These are phyloP conservation scores for Cetradonia linearis DNA, from an alignment of 495 filamentous ascomycete genomes.

Conservation along the genomic window DNA sequence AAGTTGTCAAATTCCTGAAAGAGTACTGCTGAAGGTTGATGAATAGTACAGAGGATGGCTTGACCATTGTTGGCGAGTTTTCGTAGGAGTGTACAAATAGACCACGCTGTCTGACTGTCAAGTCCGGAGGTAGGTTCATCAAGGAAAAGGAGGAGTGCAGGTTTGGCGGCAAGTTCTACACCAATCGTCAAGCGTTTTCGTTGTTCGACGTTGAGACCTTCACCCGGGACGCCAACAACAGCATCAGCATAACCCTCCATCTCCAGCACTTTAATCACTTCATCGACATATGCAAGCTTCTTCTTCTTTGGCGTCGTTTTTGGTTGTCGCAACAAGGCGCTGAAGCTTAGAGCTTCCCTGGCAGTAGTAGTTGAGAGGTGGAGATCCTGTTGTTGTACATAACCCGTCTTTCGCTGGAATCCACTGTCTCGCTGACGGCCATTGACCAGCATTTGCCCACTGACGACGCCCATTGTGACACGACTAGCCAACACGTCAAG, in stretches of 20 bases:
- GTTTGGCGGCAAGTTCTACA: constrained; percentile 85
- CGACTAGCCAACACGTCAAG: constrained; percentile 53
- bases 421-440: constrained; percentile 63
- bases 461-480: constrained; percentile 77
- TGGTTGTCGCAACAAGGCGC: constrained; percentile 75
- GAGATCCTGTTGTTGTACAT: constrained; percentile 93
- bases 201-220: constrained; percentile 90
- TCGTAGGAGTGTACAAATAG: constrained; percentile 66
- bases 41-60: constrained; percentile 85
- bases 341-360: constrained; percentile 71
- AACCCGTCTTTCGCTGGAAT: constrained; percentile 90
- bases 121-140: constrained; percentile 83
- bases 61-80: constrained; percentile 77
- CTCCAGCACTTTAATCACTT: constrained; percentile 79
- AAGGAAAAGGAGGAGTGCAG: constrained; percentile 78
- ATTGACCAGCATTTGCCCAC: constrained; percentile 77
- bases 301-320: constrained; percentile 54
- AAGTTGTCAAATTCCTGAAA: constrained; percentile 88
- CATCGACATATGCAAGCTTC: constrained; percentile 79
- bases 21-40: constrained; percentile 82
- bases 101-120: constrained; percentile 80
- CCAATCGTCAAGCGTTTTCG: constrained; percentile 83
- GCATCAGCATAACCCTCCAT: constrained; percentile 86
- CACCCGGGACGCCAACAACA: constrained; percentile 75
- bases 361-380: constrained; percentile 81